Base-by-base conservation (phyloP, 148 eudicot species). In the Oxyria digyna region DNA sequence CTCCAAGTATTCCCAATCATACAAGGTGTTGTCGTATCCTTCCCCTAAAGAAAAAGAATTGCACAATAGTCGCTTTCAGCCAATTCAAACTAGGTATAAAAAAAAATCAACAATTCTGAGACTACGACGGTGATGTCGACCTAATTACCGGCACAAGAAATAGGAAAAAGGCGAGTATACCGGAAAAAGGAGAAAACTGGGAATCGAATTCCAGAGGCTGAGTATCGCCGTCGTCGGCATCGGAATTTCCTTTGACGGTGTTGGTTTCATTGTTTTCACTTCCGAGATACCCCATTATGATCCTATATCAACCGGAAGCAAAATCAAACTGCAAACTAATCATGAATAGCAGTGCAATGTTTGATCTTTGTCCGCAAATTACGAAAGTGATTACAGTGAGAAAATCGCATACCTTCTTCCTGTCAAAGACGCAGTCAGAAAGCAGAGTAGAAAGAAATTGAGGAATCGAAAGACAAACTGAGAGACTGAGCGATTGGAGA, bases 271-370 rank as follows among this genome's bases (percentile, higher is more conserved):
- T 32, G 8, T 18, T 9, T 0, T n/a, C 29, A 10, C 50, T 9
- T 41, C 69, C 49, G 13, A 9, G 8, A 41, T 48, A 67, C 49
- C 14, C 49, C 69, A 67, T 41, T 59, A n/a, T n/a, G n/a, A n/a
- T n/a, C n/a, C n/a, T n/a, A n/a, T n/a, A n/a, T n/a, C n/a, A n/a
- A n/a, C n/a, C n/a, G n/a, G n/a, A n/a, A n/a, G n/a, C 4, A 3
- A 0, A 14, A 0, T 17, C 38, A 9, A 31, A 7, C 64, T 59
- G 15, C 64, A 59, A 59, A 13, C n/a, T n/a, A n/a, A n/a, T n/a
- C n/a, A n/a, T n/a, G n/a, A n/a, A n/a, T n/a, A n/a, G n/a, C n/a
- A n/a, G n/a, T n/a, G n/a, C n/a, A n/a, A n/a, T n/a, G n/a, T n/a
- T n/a, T n/a, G n/a, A n/a, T n/a, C 23, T 46, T 46, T 14, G 38